These are phyloP conservation scores for Medicago truncatula DNA, from an alignment of 306 rosid genomes.

Conservation along the genomic window DNA sequence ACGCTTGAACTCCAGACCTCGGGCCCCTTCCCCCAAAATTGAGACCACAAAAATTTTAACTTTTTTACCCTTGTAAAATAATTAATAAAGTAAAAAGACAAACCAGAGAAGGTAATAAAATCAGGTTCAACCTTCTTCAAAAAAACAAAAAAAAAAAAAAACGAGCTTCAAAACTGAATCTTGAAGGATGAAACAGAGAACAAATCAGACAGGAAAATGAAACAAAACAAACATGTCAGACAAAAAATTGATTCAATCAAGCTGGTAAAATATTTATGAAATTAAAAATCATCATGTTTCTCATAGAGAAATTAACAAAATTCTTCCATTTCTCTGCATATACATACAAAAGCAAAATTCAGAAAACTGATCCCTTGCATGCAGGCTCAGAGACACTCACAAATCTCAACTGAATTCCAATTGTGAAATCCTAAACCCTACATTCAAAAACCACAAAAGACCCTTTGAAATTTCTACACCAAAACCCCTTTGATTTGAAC, in stretches of 20 bases:
- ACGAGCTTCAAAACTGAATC: conserved; percentile 12
- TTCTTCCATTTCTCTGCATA: neutral
- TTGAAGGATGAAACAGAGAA: neutral
- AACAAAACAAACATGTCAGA: conserved; percentile 10
- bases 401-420: conserved; percentile 7
- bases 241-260: conserved; percentile 8
- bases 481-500: conserved; percentile 30
- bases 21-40: no score
- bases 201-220: conserved; percentile 7
- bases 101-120: conserved; percentile 7
- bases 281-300: neutral
- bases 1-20: neutral
- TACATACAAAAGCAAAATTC: neutral
- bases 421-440: conserved; percentile 51
- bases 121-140: neutral
- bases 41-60: neutral
- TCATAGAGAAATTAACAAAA: no score
- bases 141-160: no score
- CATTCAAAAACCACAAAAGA: conserved; percentile 16
- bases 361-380: conserved; percentile 51
- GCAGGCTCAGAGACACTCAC: conserved; percentile 44
- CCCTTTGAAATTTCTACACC: neutral
- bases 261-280: neutral
- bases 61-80: conserved; percentile 8
- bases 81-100: conserved; percentile 1